Conservation (phyloP, 129 eudicot genomes). For the Tanacetum coccineum region DNA sequence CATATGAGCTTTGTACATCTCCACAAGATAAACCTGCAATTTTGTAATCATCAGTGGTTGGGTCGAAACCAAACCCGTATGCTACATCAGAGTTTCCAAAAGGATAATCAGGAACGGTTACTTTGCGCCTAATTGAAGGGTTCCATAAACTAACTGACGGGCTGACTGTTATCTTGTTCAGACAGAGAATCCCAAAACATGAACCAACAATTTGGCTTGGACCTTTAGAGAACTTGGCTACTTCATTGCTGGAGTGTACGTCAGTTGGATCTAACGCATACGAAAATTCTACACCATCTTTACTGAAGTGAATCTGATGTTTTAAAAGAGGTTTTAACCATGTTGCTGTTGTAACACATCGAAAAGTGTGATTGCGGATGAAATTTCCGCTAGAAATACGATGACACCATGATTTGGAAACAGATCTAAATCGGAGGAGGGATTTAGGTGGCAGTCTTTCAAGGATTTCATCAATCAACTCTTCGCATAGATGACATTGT, state of each 20-base stretch:
- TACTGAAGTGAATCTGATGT: too few relatives aligned
- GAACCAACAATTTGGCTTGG: neutral
- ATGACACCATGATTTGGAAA: too few relatives aligned
- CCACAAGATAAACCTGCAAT: neutral
- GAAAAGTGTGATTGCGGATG: too few relatives aligned
- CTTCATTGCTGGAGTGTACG: neutral
- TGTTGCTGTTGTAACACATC: too few relatives aligned
- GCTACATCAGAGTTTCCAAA: neutral
- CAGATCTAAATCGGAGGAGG: too few relatives aligned
- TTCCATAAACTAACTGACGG: neutral
- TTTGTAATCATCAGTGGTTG: neutral
- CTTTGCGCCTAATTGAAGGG: neutral
- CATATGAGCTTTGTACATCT: neutral
- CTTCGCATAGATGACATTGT: too few relatives aligned
- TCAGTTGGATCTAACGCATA: too few relatives aligned
- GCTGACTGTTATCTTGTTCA: neutral
- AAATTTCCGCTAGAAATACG: too few relatives aligned
- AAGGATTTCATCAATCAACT: too few relatives aligned
- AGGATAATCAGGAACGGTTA: neutral
- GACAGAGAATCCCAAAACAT: neutral
- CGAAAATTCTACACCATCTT: too few relatives aligned
- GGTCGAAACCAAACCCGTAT: neutral
- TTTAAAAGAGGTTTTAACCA: too few relatives aligned
- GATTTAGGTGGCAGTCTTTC: too few relatives aligned
- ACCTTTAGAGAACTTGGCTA: neutral